phyloP scores from a whole-genome alignment of 2,329 filamentous ascomycete genomes.

The Pseudogymnoascus sp. region DNA sequence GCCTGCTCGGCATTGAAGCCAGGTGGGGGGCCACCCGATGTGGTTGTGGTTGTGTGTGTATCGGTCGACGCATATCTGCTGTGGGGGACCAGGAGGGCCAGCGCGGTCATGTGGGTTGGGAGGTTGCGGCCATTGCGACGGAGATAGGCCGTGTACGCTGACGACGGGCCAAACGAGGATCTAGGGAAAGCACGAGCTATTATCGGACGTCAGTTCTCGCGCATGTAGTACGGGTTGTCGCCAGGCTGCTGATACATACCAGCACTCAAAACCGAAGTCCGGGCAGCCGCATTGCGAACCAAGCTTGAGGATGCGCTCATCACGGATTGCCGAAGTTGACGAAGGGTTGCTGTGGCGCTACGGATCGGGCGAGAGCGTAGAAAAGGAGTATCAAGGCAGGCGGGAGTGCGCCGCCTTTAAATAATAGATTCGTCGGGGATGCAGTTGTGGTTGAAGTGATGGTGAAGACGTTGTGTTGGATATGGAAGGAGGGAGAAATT shows the following conservation, averaged over 20 bases:
- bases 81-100: constrained; percentile 49
- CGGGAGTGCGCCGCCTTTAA: background rate
- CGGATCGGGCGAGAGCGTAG: background rate
- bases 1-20: constrained; percentile 64
- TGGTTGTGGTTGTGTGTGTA: constrained; percentile 34
- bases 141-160: constrained; percentile 26
- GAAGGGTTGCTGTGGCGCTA: background rate
- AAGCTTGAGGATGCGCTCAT: constrained; percentile 31
- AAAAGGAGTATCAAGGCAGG: background rate
- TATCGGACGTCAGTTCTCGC: background rate
- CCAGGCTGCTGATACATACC: constrained; percentile 19
- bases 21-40: constrained; percentile 53
- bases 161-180: constrained; percentile 20
- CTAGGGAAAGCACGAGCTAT: constrained; percentile 25
- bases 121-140: constrained; percentile 27
- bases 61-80: constrained; percentile 49
- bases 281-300: constrained; percentile 27
- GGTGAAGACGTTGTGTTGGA: background rate
- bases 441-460: background rate
- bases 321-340: constrained; percentile 11
- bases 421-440: constrained; percentile 1
- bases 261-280: constrained; percentile 23
- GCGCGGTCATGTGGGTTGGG: constrained; percentile 33
- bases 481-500: background rate
- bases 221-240: background rate